Base-by-base conservation (phyloP, 768 basidiomycete genomes). In the Mycena floridula region DNA sequence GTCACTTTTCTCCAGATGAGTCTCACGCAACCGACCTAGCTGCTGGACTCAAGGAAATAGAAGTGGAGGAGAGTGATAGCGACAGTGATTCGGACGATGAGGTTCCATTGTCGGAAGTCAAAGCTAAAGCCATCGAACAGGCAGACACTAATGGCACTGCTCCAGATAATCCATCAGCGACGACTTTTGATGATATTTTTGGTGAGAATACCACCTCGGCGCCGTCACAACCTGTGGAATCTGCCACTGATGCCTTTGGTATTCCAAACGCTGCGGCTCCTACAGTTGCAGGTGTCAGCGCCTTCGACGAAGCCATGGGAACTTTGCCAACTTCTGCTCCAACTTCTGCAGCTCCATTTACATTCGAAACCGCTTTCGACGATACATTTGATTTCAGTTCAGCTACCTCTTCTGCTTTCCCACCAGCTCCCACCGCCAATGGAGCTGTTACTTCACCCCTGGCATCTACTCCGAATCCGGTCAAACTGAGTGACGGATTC, bases 241-340 rank as follows among this genome's bases (percentile, higher is more conserved):
- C 43, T 21, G 38, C n/a, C 13, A 51, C 37, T 3, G 56, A 54
- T 45, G 56, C 54, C 12, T 57, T 55, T 26, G 54, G 55, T 15
- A 47, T 54, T 44, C 49, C 54, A 11, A 11, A 50, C 11, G 38
- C 45, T 8, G 18, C 43, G 45, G 49, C 46, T 36, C 44, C 59
- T 20, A 15, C 54, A 7, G 54, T 64, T 20, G 71, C 74, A 43
- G 81, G 78, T 13, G 69, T 82, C 1, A 79, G 70, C 50, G 86
- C 77, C 41, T 87, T 89, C 52, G 87, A 90, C 54, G 85, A 88
- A 56, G 81, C 84, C 1, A 70, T 90, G 56, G 76, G 79, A 15
- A 79, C 74, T 49, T 63, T 77, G 18, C 61, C 77, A 0, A 57
- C 59, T 25, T 65, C 61, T 27, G 51, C 62, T 3, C 35, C 56